Evolutionary conservation across 345 rosid genomes (phyloP), one percentile per base, ranked within the genome.

Genomic region (Erucastrum elatum): DNA sequence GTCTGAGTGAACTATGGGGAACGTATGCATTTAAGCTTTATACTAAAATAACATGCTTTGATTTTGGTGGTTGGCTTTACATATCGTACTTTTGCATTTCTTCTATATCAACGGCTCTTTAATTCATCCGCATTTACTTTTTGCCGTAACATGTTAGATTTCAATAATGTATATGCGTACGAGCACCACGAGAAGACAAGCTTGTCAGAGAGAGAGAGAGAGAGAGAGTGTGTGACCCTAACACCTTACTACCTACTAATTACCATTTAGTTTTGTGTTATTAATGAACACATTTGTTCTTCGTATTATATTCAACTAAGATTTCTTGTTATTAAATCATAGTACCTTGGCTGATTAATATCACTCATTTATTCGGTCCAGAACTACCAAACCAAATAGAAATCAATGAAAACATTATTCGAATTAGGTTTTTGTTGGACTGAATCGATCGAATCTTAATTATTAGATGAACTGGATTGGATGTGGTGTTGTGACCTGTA

Each of bases 91-190:
- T 25, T 12, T 74, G 74, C 4, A 61, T 3, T 35, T 60, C 70
- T 74, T 74, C 75, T 74, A 30, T 30, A 62, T 79, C 27, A 62
- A 63, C 78, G 82, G 82, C 66, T 79, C 82, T 74, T 79, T 17
- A 78, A 66, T 72, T 72, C 58, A 33, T 11, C 69, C 46, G 62
- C 56, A 33, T 59, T 66, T 8, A 74, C 44, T 49, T 49, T 39
- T 49, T 66, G 53, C 72, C 68, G 66, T 64, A 70, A 41, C 53
- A 66, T 64, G 29, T 39, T 64, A 12, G 7, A 7, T 41, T 64
- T 25, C 66, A 34, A 63, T 70, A 0, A 70, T 21, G 31, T 68
- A 46, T 21, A 16, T 49, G 61, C 29, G 29, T 25, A 46, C 62
- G 12, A 66, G 27, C 72, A 75, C 10, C 29, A 49, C 29, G 35